Evolutionary conservation across 768 basidiomycete species (phyloP), one percentile per base, ranked within the genome.

Genomic region (Russula brevipes): DNA sequence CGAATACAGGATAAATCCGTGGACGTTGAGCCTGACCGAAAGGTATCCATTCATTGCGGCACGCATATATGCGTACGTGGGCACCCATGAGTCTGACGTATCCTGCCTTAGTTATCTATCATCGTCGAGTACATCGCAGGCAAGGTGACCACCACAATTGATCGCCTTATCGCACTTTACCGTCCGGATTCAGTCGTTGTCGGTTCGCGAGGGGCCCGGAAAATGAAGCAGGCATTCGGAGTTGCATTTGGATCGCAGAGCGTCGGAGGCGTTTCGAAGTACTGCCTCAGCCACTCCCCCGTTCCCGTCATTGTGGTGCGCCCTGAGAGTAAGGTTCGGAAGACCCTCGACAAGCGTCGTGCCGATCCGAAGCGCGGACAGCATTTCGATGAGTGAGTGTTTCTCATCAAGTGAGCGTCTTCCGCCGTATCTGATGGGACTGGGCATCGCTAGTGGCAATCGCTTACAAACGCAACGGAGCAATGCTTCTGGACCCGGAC

Each of bases 291-390:
- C 17, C 94, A 91, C 71, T 94, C 93, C 0, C 94, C 96, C 1
- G 93, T 99, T 0, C 96, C 96, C 2, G 91, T 97, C 68, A 94
- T 98, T 65, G 96, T 98, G 56, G 94, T 98, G 46, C 82, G 93
- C 3, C 92, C 94, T 2, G 91, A 93, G 69, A 81, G 90, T 42
- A 93, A 94, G 70, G 86, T 94, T 35, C 83, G 84, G 66, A 95
- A 95, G 73, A 84, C 85, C 0, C 77, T 89, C 50, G 92, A 89
- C 69, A 96, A 97, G 73, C 82, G 94, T 33, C 81, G 88, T 50
- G 90, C 88, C 52, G 87, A 97, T 70, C 94, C 94, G 3, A 97
- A 94, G 75, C 81, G 93, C 19, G 91, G 91, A 4, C 83, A 79
- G 46, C 89, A 92, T 73, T 93, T 92, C 66, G 87, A 89, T n/a